Conservation (phyloP, 2,329 filamentous ascomycete genomes). For the Xylariaceae sp. region DNA sequence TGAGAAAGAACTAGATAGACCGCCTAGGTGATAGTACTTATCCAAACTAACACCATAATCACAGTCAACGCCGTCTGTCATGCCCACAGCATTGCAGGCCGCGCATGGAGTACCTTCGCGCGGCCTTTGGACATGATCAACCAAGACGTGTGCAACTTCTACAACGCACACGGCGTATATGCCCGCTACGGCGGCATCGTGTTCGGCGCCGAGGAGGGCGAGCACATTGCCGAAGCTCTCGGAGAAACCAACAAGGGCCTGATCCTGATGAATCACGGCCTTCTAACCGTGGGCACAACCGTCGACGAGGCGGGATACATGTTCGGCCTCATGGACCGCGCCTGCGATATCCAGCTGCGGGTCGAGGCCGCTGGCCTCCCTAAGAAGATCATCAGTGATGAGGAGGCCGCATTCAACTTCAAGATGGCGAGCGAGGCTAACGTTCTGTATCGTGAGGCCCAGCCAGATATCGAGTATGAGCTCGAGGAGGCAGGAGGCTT, state of each 20-base stretch:
- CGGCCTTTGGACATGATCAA: constrained; percentile 64
- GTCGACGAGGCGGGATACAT: constrained; percentile 71
- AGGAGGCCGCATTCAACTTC: constrained; percentile 40
- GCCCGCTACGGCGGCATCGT: constrained; percentile 48
- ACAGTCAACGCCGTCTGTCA: constrained; percentile 61
- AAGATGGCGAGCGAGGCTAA: constrained; percentile 33
- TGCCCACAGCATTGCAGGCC: constrained; percentile 59
- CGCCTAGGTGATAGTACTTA: neutral
- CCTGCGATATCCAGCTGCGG: constrained; percentile 61
- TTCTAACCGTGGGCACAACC: constrained; percentile 64
- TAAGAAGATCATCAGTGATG: constrained; percentile 39
- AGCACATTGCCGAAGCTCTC: constrained; percentile 57
- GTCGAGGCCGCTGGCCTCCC: constrained; percentile 50
- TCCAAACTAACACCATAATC: constrained; percentile 33
- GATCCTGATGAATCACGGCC: constrained; percentile 59
- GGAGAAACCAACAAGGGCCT: constrained; percentile 54
- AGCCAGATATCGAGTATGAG: constrained; percentile 34
- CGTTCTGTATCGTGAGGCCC: constrained; percentile 32
- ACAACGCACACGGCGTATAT: constrained; percentile 61
- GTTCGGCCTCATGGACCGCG: constrained; percentile 60
- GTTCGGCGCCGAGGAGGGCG: constrained; percentile 59
- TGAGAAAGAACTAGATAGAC: neutral
- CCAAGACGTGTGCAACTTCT: constrained; percentile 61
- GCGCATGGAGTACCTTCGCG: constrained; percentile 63
- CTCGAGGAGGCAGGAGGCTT: constrained; percentile 30